phyloP scores from a whole-genome alignment of 768 basidiomycete species.

The Amanita exitialis region DNA sequence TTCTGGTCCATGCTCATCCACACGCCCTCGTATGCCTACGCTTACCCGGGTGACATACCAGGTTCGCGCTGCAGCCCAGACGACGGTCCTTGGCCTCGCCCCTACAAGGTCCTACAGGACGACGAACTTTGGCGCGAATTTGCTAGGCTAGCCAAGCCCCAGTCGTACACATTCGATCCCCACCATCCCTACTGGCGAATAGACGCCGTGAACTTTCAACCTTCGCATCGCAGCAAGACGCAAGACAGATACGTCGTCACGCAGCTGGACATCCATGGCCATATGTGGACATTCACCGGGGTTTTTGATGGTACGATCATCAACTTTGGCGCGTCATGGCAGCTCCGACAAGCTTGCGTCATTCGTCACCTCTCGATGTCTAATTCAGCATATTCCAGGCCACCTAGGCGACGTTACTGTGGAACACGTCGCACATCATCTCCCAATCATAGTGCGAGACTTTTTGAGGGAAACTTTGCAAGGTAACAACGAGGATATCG shows the following conservation, averaged over 20 bases:
- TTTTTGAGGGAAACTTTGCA: conserved; percentile 36
- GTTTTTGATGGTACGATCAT: conserved; percentile 53
- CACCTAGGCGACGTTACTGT: conserved; percentile 65
- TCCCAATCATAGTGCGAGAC: conserved; percentile 57
- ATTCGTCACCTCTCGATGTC: not conserved
- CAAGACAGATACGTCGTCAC: conserved; percentile 60
- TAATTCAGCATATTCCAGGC: conserved; percentile 23
- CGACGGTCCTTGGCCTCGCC: conserved; percentile 56
- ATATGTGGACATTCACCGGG: conserved; percentile 54
- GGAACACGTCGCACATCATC: conserved; percentile 55
- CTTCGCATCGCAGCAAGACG: conserved; percentile 39
- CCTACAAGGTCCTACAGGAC: conserved; percentile 41
- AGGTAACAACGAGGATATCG: not conserved
- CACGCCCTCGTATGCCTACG: conserved; percentile 29
- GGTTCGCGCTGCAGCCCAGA: conserved; percentile 53
- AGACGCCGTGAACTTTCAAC: conserved; percentile 61
- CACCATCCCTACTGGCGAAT: conserved; percentile 26
- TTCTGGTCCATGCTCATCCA: conserved; percentile 29
- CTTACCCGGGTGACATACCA: conserved; percentile 51
- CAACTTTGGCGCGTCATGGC: not conserved
- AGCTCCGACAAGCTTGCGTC: not conserved
- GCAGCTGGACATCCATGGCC: conserved; percentile 44
- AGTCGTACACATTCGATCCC: conserved; percentile 26
- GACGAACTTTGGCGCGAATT: conserved; percentile 46
- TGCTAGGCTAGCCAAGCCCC: conserved; percentile 39